Conservation (phyloP, 73 alveolate genomes). For the Paramecium sonneborni region DNA sequence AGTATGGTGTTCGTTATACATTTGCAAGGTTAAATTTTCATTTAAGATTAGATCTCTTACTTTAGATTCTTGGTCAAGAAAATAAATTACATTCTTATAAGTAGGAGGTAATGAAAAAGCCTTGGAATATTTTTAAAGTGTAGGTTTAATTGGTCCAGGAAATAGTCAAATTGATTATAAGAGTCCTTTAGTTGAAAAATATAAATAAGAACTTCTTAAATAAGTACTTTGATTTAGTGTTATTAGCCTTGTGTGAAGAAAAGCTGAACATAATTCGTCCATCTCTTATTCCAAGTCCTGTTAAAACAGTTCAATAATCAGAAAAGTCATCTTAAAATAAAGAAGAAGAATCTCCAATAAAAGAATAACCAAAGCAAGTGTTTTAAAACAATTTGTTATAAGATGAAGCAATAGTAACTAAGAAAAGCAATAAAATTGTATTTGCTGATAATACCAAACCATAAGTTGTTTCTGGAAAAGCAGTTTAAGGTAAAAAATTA, state of each 20-base stretch:
- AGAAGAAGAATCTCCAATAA: background rate
- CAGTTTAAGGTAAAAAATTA: conserved; percentile 33
- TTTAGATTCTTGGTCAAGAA: conserved; percentile 52
- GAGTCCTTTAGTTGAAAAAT: conserved; percentile 35
- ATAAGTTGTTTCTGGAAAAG: conserved; percentile 13
- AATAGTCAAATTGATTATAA: conserved; percentile 24
- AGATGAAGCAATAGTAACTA: background rate
- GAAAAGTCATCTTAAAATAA: background rate
- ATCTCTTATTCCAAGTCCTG: conserved; percentile 10
- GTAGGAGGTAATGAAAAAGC: conserved; percentile 54
- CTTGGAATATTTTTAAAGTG: conserved; percentile 40
- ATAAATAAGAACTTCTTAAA: conserved; percentile 17
- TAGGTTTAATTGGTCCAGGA: conserved; percentile 40
- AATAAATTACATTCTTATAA: background rate
- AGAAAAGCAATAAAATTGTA: conserved; percentile 14
- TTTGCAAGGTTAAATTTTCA: conserved; percentile 20
- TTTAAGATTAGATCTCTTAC: conserved; percentile 25
- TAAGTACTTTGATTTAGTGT: background rate
- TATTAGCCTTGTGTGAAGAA: conserved; percentile 26
- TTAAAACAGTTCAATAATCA: background rate
- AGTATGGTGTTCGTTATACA: conserved; percentile 64
- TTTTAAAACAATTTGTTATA: background rate
- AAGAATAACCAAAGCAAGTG: background rate
- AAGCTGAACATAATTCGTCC: background rate
- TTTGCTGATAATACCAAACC: conserved; percentile 10